A percentile compares a stretch with the other conserved stretches of the same genome.
Conservation (phyloP, 2,329 filamentous ascomycete species). For the Exophiala alcalophila region DNA sequence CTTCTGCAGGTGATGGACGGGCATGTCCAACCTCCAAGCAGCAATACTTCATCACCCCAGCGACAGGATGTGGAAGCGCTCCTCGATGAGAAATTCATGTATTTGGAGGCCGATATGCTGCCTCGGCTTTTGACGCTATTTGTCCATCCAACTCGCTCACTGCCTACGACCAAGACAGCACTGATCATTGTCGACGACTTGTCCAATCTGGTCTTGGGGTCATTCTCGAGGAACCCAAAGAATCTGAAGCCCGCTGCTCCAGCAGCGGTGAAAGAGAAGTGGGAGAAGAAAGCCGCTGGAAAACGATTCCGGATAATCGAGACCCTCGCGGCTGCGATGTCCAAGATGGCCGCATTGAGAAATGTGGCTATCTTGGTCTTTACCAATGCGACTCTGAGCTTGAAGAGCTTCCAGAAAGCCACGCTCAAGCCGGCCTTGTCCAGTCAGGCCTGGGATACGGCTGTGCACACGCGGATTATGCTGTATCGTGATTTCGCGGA, state of each 20-base stretch:
- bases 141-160: slow-evolving; percentile 60
- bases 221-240: slow-evolving; percentile 62
- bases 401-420: slow-evolving; percentile 63
- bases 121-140: slow-evolving; percentile 70
- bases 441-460: slow-evolving; percentile 75
- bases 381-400: slow-evolving; percentile 78
- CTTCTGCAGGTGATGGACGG: slow-evolving; percentile 47
- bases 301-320: slow-evolving; percentile 56
- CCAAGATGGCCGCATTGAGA: slow-evolving; percentile 70
- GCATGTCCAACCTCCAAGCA: slow-evolving; percentile 9
- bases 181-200: slow-evolving; percentile 76
- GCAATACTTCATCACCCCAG: slow-evolving; percentile 7
- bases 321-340: slow-evolving; percentile 58
- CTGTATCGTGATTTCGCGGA: slow-evolving; percentile 73
- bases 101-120: slow-evolving; percentile 60
- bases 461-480: slow-evolving; percentile 68
- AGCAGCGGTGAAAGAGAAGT: slow-evolving; percentile 38
- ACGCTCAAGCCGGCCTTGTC: slow-evolving; percentile 72
- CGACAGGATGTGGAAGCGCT: slow-evolving; percentile 2
- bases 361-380: slow-evolving; percentile 72
- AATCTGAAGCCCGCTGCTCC: slow-evolving; percentile 31
- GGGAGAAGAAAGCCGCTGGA: slow-evolving; percentile 47
- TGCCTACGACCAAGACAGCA: slow-evolving; percentile 61
- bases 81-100: slow-evolving; percentile 55
- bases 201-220: slow-evolving; percentile 71